Evolutionary conservation across 129 eudicot species (phyloP), one percentile per base, ranked within the genome.

Genomic region (Flaveria robusta): DNA sequence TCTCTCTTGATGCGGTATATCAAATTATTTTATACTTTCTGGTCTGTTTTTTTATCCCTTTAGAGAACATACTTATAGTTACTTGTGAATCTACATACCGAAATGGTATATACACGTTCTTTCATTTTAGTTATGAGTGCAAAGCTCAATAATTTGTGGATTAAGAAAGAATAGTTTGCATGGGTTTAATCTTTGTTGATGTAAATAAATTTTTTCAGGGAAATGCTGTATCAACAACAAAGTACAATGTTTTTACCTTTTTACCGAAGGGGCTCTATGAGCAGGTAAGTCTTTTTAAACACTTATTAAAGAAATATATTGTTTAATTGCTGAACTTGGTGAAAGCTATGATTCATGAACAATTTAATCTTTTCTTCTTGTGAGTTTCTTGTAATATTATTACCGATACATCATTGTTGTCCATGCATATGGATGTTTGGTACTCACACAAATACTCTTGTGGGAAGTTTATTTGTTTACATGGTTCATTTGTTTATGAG

Each of bases 191-290:
- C 31, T 43, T 56, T 15, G 42, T 46, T 69, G 4, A 69, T 27
- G 42, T 63, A 66, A 64, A 60, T 39, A 75, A 60, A n/a, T n/a
- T 49, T 39, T 74, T 80, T 86, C 93, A 94, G 99, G 97, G 99
- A 62, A 94, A 94, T 82, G 87, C 92, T 37, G 92, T 94, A 50
- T 91, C 99, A 62, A 94, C 99, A n/a, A 94, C 99, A 7, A 94
- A 94, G 87, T 94, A 94, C 88, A 93, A 94, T 34, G 78, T 91
- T 45, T 71, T 84, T 73, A 94, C 97, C 22, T 94, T 94, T 82
- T 78, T 94, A 58, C 99, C 99, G 0, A 94, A 94, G 83, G 99
- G 99, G 65, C 83, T 94, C 68, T 94, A 86, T 74, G 99, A 94
- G 82, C 99, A 94, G 97, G 99, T 91, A 84, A 69, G 41, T 82